Conservation (phyloP, 2,329 filamentous ascomycete genomes). For the Botrytis medusae region DNA sequence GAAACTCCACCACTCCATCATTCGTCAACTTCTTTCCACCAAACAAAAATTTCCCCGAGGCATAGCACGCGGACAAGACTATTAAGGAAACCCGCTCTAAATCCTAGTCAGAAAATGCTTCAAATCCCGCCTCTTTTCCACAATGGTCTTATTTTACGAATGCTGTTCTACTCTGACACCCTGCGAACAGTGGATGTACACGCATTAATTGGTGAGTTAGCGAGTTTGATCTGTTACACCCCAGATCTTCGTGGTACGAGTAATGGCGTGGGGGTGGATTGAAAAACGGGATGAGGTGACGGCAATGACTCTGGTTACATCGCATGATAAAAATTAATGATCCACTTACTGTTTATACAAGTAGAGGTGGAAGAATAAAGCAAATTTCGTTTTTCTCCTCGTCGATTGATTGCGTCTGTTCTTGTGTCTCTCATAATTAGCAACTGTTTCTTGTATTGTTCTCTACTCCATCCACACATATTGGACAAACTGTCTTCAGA, state of each 20-base stretch:
- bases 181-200: not conserved
- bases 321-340: not conserved
- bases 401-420: not conserved
- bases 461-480: not conserved
- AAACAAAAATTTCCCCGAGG: not conserved
- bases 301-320: not conserved
- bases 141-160: not conserved
- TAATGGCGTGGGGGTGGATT: not conserved
- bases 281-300: not conserved
- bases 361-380: not conserved
- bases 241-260: not conserved
- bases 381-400: not conserved
- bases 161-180: not conserved
- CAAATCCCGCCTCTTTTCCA: not conserved
- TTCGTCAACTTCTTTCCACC: not conserved
- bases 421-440: no score
- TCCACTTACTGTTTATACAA: constrained; percentile 7
- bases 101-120: not conserved
- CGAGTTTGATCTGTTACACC: not conserved
- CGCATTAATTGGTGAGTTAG: no score
- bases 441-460: not conserved
- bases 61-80: not conserved
- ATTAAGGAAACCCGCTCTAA: not conserved
- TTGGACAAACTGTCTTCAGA: not conserved
- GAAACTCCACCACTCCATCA: not conserved